Evolutionary conservation across 768 basidiomycete species (phyloP).

Genomic region (Coprinopsis strossmayeri): DNA sequence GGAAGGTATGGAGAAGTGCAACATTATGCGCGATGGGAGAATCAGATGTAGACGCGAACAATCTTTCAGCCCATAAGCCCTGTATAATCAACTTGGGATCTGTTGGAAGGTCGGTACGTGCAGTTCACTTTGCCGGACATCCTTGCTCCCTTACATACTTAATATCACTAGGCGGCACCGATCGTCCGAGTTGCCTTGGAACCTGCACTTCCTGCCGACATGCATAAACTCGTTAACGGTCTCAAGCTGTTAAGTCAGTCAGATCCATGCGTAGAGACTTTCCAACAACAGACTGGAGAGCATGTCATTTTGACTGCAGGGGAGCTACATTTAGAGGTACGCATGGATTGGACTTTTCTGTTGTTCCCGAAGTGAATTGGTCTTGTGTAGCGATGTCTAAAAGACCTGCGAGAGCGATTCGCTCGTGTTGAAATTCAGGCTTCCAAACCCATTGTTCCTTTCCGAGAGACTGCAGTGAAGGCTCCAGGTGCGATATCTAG

Average conservation of each 20-base stretch:
- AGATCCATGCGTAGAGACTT: conserved; percentile 95
- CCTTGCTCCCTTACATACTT: not conserved
- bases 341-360: conserved; percentile 1
- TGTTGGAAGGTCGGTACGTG: conserved; percentile 56
- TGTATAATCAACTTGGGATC: conserved; percentile 80
- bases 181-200: conserved; percentile 96
- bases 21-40: conserved; percentile 74
- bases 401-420: conserved; percentile 93
- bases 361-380: too few species aligned
- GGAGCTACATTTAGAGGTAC: conserved; percentile 90
- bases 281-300: conserved; percentile 96
- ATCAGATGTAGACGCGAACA: conserved; percentile 27
- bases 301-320: conserved; percentile 96
- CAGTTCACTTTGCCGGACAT: not conserved
- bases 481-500: conserved; percentile 49
- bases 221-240: conserved; percentile 84
- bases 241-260: conserved; percentile 87
- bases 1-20: conserved; percentile 84
- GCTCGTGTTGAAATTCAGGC: conserved; percentile 89
- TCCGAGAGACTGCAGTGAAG: conserved; percentile 89
- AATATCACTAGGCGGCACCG: conserved; percentile 58
- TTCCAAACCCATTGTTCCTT: conserved; percentile 95
- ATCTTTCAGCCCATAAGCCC: conserved; percentile 30
- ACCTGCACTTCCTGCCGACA: conserved; percentile 73
- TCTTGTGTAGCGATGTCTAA: conserved; percentile 75